phyloP scores from a whole-genome alignment of 768 basidiomycete species.

The Amanita rimosa region DNA sequence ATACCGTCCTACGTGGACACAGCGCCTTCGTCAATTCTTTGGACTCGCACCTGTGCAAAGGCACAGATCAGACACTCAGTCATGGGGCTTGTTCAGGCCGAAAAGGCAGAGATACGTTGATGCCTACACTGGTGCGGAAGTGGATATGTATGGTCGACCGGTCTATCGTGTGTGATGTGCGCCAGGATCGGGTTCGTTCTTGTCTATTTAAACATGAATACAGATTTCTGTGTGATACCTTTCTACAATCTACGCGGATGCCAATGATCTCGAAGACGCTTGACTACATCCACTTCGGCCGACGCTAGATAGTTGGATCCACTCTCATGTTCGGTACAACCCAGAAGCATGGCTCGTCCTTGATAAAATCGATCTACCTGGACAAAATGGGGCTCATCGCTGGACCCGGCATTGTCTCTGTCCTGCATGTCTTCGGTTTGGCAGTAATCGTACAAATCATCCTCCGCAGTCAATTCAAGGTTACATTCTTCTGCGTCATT shows the following conservation, averaged over 20 bases:
- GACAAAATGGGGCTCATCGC: conserved; percentile 5
- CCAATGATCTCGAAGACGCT: conserved; percentile 51
- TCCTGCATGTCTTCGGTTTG: neutral
- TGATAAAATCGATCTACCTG: conserved; percentile 27
- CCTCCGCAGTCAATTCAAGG: neutral
- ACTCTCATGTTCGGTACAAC: conserved; percentile 15
- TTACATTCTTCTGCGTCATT: neutral
- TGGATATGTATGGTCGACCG: conserved; percentile 44
- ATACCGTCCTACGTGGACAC: conserved; percentile 24
- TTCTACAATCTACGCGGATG: conserved; percentile 40
- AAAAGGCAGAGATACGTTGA: conserved; percentile 38
- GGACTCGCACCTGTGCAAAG: conserved; percentile 33
- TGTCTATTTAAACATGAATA: no score
- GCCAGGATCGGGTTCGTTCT: neutral
- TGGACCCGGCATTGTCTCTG: neutral
- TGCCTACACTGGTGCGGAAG: conserved; percentile 35
- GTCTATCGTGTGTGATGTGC: conserved; percentile 31
- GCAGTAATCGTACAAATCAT: neutral
- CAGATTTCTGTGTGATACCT: neutral
- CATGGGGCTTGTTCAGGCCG: conserved; percentile 48
- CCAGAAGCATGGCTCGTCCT: conserved; percentile 41
- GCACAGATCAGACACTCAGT: conserved; percentile 22
- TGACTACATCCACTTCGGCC: conserved; percentile 57
- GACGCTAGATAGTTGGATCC: conserved; percentile 17
- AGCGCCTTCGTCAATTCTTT: conserved; percentile 42